Conservation (phyloP, 345 rosid species). For the Mercurialis annua region DNA sequence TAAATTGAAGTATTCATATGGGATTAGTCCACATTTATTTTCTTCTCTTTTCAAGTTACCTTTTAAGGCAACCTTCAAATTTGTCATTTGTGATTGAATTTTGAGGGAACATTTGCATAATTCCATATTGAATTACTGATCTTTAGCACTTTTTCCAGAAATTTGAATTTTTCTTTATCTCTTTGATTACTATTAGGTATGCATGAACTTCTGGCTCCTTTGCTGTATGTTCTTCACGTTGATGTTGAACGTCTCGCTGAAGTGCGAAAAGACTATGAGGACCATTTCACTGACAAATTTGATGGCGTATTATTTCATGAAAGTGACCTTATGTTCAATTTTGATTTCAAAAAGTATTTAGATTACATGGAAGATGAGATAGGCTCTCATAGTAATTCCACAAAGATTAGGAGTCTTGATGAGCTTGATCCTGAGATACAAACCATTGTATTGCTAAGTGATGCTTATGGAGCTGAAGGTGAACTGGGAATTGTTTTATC, state of each 20-base stretch:
- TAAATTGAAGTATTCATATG: conserved; percentile 15
- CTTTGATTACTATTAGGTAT: conserved; percentile 49
- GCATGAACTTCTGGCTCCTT: conserved; percentile 97
- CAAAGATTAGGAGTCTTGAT: conserved; percentile 52
- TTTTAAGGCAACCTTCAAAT: neutral
- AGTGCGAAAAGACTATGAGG: conserved; percentile 77
- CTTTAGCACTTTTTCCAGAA: neutral
- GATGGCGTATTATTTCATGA: conserved; percentile 78
- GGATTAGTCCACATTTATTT: neutral
- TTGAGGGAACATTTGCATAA: neutral
- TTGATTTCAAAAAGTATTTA: conserved; percentile 68
- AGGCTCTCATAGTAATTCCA: conserved; percentile 44
- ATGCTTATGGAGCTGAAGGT: conserved; percentile 97
- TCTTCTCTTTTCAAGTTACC: neutral
- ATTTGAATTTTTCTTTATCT: conserved; percentile 7
- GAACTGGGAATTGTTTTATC: conserved; percentile 93
- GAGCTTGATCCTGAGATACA: conserved; percentile 89
- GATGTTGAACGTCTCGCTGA: conserved; percentile 74
- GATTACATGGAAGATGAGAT: conserved; percentile 58
- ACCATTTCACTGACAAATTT: conserved; percentile 80
- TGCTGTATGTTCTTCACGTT: conserved; percentile 86
- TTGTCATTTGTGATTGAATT: neutral
- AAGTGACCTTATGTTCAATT: conserved; percentile 67
- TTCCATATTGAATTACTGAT: neutral
- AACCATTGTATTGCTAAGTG: conserved; percentile 60